Base-by-base conservation (phyloP, 23 red algal species). In the Gracilaria domingensis region DNA sequence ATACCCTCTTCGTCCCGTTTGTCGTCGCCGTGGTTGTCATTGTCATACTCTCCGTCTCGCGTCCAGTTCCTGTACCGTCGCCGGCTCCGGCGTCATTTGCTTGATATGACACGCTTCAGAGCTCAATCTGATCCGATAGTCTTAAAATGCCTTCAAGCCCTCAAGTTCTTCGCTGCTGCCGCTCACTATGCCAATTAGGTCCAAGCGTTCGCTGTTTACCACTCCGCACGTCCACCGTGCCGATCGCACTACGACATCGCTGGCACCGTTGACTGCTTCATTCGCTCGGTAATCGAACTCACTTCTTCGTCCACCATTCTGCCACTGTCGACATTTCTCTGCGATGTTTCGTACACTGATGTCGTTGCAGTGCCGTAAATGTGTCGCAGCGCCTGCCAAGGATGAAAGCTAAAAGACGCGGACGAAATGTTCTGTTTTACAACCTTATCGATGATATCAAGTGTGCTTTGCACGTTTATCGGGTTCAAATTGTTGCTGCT, bases 121-220 rank as follows among this genome's bases (percentile, higher is more conserved):
- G 32, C 44, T 70, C 40, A 86, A 45, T 1, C 83, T 65, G 47
- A 86, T 67, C 8, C 83, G 0, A 26, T 86, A 86, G 38, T 86
- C 83, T 38, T 86, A 64, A 67, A 48, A 86, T 13, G 37, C 39
- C 69, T 40, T 36, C 17, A 45, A 35, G 9, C 28, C 21, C 3
- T 32, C 39, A 1, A 0, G 35, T 23, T 21, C 69, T 8, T 18
- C 36, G 37, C 37, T 16, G 18, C 36, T 32, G 3, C 8, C 23
- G 35, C 39, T 32, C 17, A 75, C 35, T 2, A 44, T 75, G 23
- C n/a, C 69, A 16, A 8, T 75, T 36, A 75, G 3, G 21, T 75
- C 23, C 4, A 75, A 35, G 9, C 36, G 35, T 75, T 75, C 69
- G 23, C 20, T 40, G 37, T 44, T 36, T 3, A 75, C 39, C 8